Percentiles rank a stretch among this genome's conserved stretches.
Evolutionary conservation across 169 alveolate species (phyloP).

Genomic region (Cryptosporidium meleagridis): DNA sequence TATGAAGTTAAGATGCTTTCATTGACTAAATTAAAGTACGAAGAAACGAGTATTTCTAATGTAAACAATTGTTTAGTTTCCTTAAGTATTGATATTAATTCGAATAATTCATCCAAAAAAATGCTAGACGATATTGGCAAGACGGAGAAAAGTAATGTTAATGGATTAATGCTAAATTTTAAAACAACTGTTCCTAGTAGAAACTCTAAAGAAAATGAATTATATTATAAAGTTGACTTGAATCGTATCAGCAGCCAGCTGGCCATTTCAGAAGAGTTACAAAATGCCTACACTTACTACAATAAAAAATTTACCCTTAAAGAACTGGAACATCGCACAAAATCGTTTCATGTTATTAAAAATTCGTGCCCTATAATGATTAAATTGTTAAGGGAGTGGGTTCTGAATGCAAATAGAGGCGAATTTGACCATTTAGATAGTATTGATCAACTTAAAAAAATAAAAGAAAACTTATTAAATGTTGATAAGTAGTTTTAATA

Average conservation of each 20-base stretch:
- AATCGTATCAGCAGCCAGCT: conserved; percentile 55
- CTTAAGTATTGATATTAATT: not conserved
- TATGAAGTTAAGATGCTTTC: conserved; percentile 13
- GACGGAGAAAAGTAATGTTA: not conserved
- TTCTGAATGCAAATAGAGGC: not conserved
- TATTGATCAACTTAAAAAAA: conserved; percentile 51
- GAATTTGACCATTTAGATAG: conserved; percentile 29
- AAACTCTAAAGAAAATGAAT: not conserved
- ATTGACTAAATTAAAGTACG: conserved; percentile 5
- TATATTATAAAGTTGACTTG: conserved; percentile 33
- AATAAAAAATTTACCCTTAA: conserved; percentile 2
- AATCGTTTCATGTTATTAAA: conserved; percentile 30
- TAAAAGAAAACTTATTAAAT: conserved; percentile 15
- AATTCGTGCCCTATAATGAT: conserved; percentile 62
- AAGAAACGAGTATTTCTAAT: not conserved
- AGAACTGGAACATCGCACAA: conserved; percentile 45
- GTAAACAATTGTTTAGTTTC: not conserved
- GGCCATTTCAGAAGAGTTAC: conserved; percentile 44
- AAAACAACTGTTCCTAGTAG: conserved; percentile 27
- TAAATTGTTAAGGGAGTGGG: conserved; percentile 53
- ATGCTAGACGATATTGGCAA: not conserved
- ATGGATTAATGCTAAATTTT: conserved; percentile 14
- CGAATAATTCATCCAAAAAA: not conserved
- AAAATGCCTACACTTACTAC: conserved; percentile 21
- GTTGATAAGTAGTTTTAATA: not conserved